These are phyloP conservation scores for Chytridiales sp. DNA, from an alignment of 371 early-diverging fungal genomes.

Conservation along the genomic window DNA sequence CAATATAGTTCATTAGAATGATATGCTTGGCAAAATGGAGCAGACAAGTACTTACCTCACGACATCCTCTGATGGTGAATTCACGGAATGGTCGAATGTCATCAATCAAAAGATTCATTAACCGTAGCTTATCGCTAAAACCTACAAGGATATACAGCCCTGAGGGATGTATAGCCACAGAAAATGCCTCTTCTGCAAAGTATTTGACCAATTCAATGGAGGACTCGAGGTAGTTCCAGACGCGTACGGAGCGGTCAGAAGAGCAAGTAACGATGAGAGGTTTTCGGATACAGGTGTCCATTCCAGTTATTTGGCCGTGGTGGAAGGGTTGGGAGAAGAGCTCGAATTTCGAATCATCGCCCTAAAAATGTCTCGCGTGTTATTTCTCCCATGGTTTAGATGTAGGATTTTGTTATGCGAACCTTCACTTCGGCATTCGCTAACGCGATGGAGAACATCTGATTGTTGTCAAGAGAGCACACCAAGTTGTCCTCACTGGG, in stretches of 20 bases:
- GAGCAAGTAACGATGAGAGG: slow-evolving; percentile 55
- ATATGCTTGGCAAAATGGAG: background rate
- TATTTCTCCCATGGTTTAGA: background rate
- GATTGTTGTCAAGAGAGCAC: slow-evolving; percentile 38
- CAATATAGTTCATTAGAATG: background rate
- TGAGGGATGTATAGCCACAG: slow-evolving; percentile 54
- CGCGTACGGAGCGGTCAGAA: slow-evolving; percentile 52
- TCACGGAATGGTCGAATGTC: slow-evolving; percentile 56
- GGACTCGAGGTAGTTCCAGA: slow-evolving; percentile 58
- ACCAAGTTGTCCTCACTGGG: slow-evolving; percentile 47
- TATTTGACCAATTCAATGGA: slow-evolving; percentile 53
- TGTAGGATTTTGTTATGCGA: background rate
- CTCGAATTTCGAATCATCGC: slow-evolving; percentile 48
- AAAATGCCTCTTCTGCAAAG: slow-evolving; percentile 55
- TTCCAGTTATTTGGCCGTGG: slow-evolving; percentile 52
- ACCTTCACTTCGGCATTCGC: slow-evolving; percentile 47
- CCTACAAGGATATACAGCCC: slow-evolving; percentile 61
- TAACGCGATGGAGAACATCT: slow-evolving; percentile 38
- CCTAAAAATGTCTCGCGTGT: no score
- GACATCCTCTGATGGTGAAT: slow-evolving; percentile 54
- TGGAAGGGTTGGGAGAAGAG: slow-evolving; percentile 51
- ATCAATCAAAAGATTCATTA: slow-evolving; percentile 58
- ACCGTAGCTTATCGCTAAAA: slow-evolving; percentile 55
- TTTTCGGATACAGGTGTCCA: slow-evolving; percentile 58
- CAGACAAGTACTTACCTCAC: slow-evolving; percentile 39